phyloP scores from a whole-genome alignment of 2,329 filamentous ascomycete genomes.

The Alternaria alternata region DNA sequence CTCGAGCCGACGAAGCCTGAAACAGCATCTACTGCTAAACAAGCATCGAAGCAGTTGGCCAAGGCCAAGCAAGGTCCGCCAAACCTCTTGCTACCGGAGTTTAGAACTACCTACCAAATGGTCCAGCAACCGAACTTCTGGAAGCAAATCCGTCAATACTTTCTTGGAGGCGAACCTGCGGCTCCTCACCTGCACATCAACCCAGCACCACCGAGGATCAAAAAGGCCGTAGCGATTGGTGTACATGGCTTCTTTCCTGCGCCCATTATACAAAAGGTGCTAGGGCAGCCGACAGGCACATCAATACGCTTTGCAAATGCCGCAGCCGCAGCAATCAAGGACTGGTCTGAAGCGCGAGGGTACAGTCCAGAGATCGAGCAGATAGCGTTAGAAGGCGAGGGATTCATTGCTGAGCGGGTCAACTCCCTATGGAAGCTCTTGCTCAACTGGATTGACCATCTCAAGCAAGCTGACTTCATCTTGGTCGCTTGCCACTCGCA shows the following conservation, averaged over 20 bases:
- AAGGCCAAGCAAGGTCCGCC: constrained; percentile 51
- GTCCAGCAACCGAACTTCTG: constrained; percentile 56
- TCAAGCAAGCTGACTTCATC: constrained; percentile 87
- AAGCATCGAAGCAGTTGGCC: constrained; percentile 31
- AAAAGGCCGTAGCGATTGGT: constrained; percentile 89
- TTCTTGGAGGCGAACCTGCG: constrained; percentile 62
- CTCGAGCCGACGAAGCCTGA: constrained; percentile 38
- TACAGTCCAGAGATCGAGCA: constrained; percentile 87
- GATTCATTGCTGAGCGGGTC: constrained; percentile 87
- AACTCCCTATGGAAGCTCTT: constrained; percentile 94
- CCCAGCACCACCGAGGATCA: constrained; percentile 74
- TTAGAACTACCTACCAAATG: constrained; percentile 69
- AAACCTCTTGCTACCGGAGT: constrained; percentile 75
- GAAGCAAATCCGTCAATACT: constrained; percentile 52
- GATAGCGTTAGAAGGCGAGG: constrained; percentile 92
- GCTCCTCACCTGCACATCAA: constrained; percentile 73
- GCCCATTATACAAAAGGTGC: constrained; percentile 83
- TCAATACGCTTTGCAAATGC: constrained; percentile 92
- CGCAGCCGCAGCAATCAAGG: constrained; percentile 80
- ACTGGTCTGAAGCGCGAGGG: constrained; percentile 76
- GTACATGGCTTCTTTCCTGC: constrained; percentile 95
- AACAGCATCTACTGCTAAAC: constrained; percentile 38
- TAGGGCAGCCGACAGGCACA: constrained; percentile 94
- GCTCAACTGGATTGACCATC: constrained; percentile 92
- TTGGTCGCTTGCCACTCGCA: constrained; percentile 95